phyloP scores from a whole-genome alignment of 352 stramenopile species.

The Phytophthora tentaculata region DNA sequence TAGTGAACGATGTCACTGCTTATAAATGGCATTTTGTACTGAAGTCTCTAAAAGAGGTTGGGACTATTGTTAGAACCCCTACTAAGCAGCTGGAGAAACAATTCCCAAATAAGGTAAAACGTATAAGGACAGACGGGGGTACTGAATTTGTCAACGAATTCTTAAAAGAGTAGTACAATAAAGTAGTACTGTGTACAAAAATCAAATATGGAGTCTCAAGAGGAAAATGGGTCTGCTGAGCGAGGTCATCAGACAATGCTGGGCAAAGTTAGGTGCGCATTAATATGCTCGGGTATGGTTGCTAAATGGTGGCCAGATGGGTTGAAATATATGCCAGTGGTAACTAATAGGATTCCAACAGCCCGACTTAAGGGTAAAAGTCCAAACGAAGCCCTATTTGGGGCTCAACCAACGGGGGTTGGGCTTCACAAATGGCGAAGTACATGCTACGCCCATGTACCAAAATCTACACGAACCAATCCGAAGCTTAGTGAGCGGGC shows the following conservation, averaged over 20 bases:
- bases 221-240: conserved; percentile 5
- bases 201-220: conserved; percentile 2
- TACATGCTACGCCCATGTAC: background rate
- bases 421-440: background rate
- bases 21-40: conserved; percentile 9
- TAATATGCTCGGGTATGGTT: background rate
- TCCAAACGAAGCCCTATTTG: background rate
- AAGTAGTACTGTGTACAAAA: background rate
- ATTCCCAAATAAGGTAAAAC: conserved; percentile 7
- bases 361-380: background rate
- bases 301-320: background rate
- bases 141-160: conserved; percentile 8
- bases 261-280: background rate
- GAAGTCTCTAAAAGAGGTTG: background rate
- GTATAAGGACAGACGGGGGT: conserved; percentile 8
- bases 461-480: background rate
- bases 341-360: background rate
- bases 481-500: background rate
- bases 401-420: background rate
- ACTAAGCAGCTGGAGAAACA: conserved; percentile 9
- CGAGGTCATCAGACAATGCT: conserved; percentile 1
- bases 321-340: background rate
- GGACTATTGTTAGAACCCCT: background rate
- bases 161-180: background rate
- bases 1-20: conserved; percentile 10